phyloP scores from a whole-genome alignment of 176 grass and related monocot genomes.

The Panicum miliaceum region DNA sequence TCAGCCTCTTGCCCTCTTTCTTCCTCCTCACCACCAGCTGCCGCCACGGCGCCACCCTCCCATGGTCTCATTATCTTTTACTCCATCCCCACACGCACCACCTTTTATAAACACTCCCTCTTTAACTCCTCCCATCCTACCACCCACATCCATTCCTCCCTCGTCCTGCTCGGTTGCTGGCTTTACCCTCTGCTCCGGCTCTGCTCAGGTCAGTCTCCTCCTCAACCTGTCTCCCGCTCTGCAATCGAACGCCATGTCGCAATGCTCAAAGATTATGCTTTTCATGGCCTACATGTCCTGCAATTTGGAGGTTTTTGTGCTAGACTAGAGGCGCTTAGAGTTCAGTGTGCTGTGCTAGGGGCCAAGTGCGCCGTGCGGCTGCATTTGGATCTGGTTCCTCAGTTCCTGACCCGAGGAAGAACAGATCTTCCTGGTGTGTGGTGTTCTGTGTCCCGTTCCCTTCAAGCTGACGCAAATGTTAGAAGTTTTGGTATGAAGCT shows the following conservation, averaged over 20 bases:
- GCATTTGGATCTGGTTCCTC: constrained; percentile 51
- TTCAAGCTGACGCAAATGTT: constrained; percentile 49
- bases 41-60: constrained; percentile 31
- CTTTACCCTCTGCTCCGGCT: constrained; percentile 49
- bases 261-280: constrained; percentile 18
- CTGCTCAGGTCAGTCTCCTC: constrained; percentile 62
- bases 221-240: neutral
- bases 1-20: neutral
- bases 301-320: neutral
- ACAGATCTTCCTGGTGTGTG: constrained; percentile 40
- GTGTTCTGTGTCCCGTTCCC: constrained; percentile 34
- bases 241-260: neutral
- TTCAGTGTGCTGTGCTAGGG: neutral
- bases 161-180: constrained; percentile 31
- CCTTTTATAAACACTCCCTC: constrained; percentile 47
- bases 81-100: constrained; percentile 27
- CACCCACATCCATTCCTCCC: constrained; percentile 13
- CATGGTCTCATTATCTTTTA: constrained; percentile 52
- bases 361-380: neutral
- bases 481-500: neutral
- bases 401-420: constrained; percentile 45
- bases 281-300: neutral
- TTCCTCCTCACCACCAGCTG: constrained; percentile 50
- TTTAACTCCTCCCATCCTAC: constrained; percentile 14
- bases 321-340: constrained; percentile 1